phyloP scores from a whole-genome alignment of 2,329 filamentous ascomycete genomes.

The Blumeria graminis region DNA sequence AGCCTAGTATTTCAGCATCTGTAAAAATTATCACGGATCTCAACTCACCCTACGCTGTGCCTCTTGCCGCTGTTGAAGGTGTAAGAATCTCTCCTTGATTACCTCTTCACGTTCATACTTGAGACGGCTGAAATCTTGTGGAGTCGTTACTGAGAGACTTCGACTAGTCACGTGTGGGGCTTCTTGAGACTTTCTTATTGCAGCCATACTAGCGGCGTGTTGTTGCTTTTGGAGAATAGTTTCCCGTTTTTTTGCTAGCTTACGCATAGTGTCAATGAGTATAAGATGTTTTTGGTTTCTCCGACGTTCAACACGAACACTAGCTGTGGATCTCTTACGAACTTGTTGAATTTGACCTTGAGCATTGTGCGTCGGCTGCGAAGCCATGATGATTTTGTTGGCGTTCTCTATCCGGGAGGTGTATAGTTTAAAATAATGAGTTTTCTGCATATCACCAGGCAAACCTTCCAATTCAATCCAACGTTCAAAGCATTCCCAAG shows the following conservation, averaged over 20 bases:
- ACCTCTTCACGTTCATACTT: constrained; percentile 67
- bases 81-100: constrained; percentile 32
- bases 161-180: constrained; percentile 18
- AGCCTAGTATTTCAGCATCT: constrained; percentile 15
- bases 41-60: constrained; percentile 27
- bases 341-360: constrained; percentile 25
- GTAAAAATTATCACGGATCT: constrained; percentile 3
- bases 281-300: constrained; percentile 70
- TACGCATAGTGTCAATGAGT: constrained; percentile 84
- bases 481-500: constrained; percentile 96
- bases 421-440: constrained; percentile 69
- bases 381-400: constrained; percentile 23
- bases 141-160: constrained; percentile 37
- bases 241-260: constrained; percentile 84
- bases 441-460: constrained; percentile 83
- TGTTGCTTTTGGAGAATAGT: constrained; percentile 67
- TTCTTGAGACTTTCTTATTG: constrained; percentile 62
- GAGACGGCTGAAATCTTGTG: constrained; percentile 72
- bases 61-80: constrained; percentile 18
- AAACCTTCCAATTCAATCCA: constrained; percentile 85
- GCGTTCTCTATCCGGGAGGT: constrained; percentile 34
- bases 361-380: constrained; percentile 14
- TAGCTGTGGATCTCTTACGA: constrained; percentile 49
- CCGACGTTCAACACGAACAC: constrained; percentile 65
- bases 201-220: constrained; percentile 51